phyloP scores from a whole-genome alignment of 2,329 filamentous ascomycete genomes.

The Coniella lustricola region DNA sequence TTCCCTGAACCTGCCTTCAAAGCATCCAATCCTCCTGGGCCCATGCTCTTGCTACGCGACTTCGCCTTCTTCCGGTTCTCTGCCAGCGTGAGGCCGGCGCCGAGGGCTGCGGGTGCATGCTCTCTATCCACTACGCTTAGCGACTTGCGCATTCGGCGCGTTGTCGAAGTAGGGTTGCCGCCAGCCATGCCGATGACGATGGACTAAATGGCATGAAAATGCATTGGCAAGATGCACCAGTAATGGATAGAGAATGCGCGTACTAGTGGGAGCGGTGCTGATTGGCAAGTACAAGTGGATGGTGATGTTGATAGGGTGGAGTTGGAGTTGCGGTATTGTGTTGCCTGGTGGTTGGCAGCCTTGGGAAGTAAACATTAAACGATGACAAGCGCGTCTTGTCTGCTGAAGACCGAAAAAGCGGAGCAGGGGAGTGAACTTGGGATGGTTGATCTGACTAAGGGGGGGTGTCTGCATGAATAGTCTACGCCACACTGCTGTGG shows the following conservation, averaged over 20 bases:
- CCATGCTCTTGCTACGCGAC: slow-evolving; percentile 90
- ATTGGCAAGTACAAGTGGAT: too few relatives aligned
- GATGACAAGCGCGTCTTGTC: slow-evolving; percentile 1
- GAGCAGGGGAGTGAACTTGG: not conserved
- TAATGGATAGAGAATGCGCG: not conserved
- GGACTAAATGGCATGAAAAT: not conserved
- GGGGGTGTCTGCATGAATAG: not conserved
- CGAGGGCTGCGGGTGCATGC: slow-evolving; percentile 65
- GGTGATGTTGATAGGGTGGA: too few relatives aligned
- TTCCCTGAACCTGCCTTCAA: slow-evolving; percentile 71
- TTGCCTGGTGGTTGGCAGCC: too few relatives aligned
- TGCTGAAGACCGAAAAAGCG: not conserved
- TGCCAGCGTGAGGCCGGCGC: slow-evolving; percentile 45
- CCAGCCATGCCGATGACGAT: slow-evolving; percentile 16
- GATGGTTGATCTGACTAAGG: too few relatives aligned
- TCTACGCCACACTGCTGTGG: not conserved
- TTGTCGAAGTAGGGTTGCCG: slow-evolving; percentile 47
- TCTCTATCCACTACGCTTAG: slow-evolving; percentile 66
- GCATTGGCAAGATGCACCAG: not conserved
- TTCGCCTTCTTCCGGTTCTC: slow-evolving; percentile 51
- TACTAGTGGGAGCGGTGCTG: too few relatives aligned
- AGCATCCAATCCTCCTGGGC: slow-evolving; percentile 81
- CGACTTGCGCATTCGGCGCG: slow-evolving; percentile 62
- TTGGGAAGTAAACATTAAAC: not conserved
- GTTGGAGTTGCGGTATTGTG: not conserved